These are phyloP conservation scores for Eustoma russellianum DNA, from an alignment of 257 asterid genomes.

Conservation along the genomic window DNA sequence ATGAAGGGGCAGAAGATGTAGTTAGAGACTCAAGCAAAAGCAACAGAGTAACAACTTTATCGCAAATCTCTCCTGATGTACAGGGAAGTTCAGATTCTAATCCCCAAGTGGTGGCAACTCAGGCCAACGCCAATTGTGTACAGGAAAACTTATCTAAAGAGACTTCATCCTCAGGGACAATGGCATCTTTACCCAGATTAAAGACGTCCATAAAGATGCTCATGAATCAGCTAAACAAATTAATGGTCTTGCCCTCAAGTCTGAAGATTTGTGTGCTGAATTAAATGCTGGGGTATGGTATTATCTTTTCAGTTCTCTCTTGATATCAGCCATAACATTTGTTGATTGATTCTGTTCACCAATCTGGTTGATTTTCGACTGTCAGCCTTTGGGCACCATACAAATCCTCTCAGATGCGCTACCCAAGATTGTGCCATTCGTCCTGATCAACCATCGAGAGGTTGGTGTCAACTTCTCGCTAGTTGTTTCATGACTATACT, in stretches of 20 bases:
- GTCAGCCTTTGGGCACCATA: constrained; percentile 79
- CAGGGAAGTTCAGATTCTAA: constrained; percentile 27
- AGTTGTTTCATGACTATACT: background rate
- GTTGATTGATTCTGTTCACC: background rate
- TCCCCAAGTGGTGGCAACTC: constrained; percentile 26
- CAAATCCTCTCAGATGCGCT: constrained; percentile 89
- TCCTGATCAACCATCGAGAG: constrained; percentile 93
- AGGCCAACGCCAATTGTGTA: constrained; percentile 28
- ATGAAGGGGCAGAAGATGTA: constrained; percentile 23
- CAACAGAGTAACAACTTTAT: constrained; percentile 24
- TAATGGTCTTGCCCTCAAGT: constrained; percentile 27
- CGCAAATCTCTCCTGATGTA: constrained; percentile 29
- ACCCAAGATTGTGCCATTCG: constrained; percentile 89
- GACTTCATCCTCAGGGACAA: constrained; percentile 28
- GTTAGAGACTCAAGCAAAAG: constrained; percentile 31
- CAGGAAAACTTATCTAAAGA: constrained; percentile 36
- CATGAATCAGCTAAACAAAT: constrained; percentile 32
- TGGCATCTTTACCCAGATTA: constrained; percentile 23
- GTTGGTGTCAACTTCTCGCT: constrained; percentile 23
- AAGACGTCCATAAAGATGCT: constrained; percentile 23
- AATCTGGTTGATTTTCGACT: constrained; percentile 10
- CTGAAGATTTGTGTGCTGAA: constrained; percentile 39
- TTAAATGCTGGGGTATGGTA: constrained; percentile 56
- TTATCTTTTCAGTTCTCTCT: constrained; percentile 11
- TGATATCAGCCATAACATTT: background rate